phyloP scores from a whole-genome alignment of 768 basidiomycete genomes.

The Lactarius evosmus region DNA sequence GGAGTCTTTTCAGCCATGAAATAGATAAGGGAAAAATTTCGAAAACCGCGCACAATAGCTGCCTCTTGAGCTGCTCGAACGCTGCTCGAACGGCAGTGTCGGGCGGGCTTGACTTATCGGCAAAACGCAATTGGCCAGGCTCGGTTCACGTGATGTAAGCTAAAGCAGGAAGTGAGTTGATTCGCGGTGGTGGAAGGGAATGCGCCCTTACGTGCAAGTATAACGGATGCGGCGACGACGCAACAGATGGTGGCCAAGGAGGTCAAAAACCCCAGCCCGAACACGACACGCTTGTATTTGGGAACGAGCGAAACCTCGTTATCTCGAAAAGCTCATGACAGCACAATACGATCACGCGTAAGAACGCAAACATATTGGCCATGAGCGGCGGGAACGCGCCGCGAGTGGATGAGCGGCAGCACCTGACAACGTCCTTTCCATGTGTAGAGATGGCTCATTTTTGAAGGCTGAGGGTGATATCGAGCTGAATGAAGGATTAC shows the following conservation, averaged over 20 bases:
- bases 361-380: slow-evolving; percentile 36
- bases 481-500: too few relatives aligned
- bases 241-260: slow-evolving; percentile 29
- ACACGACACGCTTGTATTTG: slow-evolving; percentile 25
- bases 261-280: slow-evolving; percentile 33
- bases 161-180: slow-evolving; percentile 23
- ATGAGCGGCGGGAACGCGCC: slow-evolving; percentile 34
- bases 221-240: slow-evolving; percentile 24
- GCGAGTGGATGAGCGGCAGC: slow-evolving; percentile 32
- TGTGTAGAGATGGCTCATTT: too few relatives aligned
- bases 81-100: slow-evolving; percentile 35
- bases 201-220: neutral
- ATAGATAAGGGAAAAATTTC: neutral
- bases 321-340: neutral
- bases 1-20: neutral
- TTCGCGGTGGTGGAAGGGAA: neutral
- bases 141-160: slow-evolving; percentile 31
- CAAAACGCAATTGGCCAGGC: slow-evolving; percentile 32
- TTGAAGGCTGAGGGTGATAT: too few relatives aligned
- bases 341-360: slow-evolving; percentile 38
- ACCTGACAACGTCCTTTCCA: slow-evolving; percentile 33
- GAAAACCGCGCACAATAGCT: slow-evolving; percentile 33
- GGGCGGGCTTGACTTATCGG: slow-evolving; percentile 26
- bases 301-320: neutral
- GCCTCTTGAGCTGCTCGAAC: too few relatives aligned